phyloP scores from a whole-genome alignment of 768 basidiomycete genomes.

The Galerina sulciceps region DNA sequence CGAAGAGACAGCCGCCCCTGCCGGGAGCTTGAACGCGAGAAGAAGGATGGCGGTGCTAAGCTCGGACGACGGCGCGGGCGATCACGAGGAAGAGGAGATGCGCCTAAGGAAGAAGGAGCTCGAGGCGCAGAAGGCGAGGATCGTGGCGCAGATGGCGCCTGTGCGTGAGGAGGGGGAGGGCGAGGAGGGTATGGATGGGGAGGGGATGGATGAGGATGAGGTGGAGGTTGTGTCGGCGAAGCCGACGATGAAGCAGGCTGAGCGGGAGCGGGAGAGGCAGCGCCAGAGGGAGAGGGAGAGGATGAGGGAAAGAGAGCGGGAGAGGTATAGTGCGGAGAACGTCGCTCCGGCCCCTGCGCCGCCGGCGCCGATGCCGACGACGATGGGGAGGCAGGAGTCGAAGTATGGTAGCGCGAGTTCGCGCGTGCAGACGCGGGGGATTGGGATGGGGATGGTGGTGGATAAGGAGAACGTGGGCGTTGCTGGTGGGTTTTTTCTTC shows the following conservation, averaged over 20 bases:
- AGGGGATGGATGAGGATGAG: slow-evolving; percentile 25
- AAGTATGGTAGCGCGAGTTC: background rate
- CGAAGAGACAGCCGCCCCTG: slow-evolving; percentile 30
- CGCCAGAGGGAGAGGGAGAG: slow-evolving; percentile 11
- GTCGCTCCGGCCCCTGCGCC: slow-evolving; percentile 25
- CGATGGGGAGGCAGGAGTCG: background rate
- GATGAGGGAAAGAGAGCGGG: slow-evolving; percentile 26
- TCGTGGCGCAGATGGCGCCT: slow-evolving; percentile 93
- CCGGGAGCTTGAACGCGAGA: slow-evolving; percentile 30
- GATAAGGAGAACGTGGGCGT: slow-evolving; percentile 25
- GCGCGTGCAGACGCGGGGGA: background rate
- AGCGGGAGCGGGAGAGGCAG: slow-evolving; percentile 20
- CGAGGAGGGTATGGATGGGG: slow-evolving; percentile 39
- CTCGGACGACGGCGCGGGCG: slow-evolving; percentile 33
- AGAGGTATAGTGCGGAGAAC: slow-evolving; percentile 32
- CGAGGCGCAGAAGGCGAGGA: slow-evolving; percentile 89
- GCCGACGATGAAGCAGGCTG: slow-evolving; percentile 26
- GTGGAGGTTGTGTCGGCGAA: slow-evolving; percentile 22
- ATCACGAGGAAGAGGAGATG: slow-evolving; percentile 41
- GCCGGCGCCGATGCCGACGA: background rate
- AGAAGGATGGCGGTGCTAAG: slow-evolving; percentile 9
- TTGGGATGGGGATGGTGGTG: background rate
- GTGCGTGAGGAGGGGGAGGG: slow-evolving; percentile 47
- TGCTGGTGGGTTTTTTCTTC: background rate
- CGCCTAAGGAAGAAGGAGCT: slow-evolving; percentile 69